These are phyloP conservation scores for Paragyromitra xinjiangensis DNA, from an alignment of 495 filamentous ascomycete species.

Conservation along the genomic window DNA sequence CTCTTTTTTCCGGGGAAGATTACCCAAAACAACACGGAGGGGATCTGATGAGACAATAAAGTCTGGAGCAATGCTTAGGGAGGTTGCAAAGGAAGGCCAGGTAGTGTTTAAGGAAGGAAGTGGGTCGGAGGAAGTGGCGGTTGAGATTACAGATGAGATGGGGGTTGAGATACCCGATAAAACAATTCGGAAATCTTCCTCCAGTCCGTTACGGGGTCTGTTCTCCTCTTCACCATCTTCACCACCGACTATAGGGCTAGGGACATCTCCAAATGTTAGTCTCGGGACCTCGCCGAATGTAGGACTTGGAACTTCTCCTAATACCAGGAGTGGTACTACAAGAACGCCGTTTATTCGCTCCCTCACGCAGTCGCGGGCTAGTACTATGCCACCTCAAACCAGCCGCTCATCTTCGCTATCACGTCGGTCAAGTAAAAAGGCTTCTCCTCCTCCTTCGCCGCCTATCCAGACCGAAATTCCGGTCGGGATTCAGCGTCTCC, in stretches of 20 bases:
- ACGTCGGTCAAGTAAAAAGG: constrained; percentile 41
- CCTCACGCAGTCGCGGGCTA: constrained; percentile 39
- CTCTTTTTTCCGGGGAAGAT: constrained; percentile 25
- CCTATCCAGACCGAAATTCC: constrained; percentile 64
- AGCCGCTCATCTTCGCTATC: constrained; percentile 39
- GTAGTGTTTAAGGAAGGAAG: constrained; percentile 41
- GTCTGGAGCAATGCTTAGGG: constrained; percentile 6
- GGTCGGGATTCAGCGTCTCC: constrained; percentile 80
- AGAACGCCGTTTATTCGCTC: constrained; percentile 53
- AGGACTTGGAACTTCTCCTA: constrained; percentile 27
- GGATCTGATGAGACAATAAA: constrained; percentile 18
- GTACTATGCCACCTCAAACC: constrained; percentile 24
- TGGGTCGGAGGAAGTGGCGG: constrained; percentile 13
- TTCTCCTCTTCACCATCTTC: constrained; percentile 32
- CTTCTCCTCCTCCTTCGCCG: constrained; percentile 45
- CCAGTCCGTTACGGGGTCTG: constrained; percentile 14
- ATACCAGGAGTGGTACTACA: constrained; percentile 44
- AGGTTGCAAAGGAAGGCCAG: constrained; percentile 44
- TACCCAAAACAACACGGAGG: constrained; percentile 18
- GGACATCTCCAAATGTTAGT: constrained; percentile 14
- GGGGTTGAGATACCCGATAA: constrained; percentile 28
- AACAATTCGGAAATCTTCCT: constrained; percentile 26
- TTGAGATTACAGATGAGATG: constrained; percentile 41
- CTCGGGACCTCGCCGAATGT: constrained; percentile 18
- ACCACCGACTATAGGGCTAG: constrained; percentile 17